Evolutionary conservation across 1,139 yeast species (phyloP).

Genomic region (Geotrichum histeridarum): DNA sequence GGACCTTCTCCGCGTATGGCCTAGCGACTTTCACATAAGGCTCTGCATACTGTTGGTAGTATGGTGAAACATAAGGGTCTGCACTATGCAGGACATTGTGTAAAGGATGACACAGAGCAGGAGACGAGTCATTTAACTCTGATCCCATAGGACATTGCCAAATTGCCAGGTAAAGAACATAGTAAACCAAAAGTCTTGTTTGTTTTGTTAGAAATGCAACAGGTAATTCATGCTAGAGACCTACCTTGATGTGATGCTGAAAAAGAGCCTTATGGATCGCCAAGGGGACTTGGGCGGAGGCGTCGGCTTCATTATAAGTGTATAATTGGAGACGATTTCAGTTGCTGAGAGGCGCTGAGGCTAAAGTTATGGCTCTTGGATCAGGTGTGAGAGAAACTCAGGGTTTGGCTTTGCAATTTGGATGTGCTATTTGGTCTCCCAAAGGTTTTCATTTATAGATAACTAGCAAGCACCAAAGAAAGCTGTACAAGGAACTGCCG

Average conservation of each 20-base stretch:
- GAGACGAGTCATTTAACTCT: slow-evolving; percentile 20
- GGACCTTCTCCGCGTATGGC: slow-evolving; percentile 25
- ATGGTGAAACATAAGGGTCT: slow-evolving; percentile 21
- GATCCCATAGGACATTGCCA: slow-evolving; percentile 30
- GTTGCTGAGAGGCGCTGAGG: too few species aligned
- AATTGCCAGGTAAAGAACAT: slow-evolving; percentile 27
- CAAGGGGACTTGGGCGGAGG: not conserved
- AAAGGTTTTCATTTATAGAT: too few species aligned
- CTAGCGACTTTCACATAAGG: slow-evolving; percentile 24
- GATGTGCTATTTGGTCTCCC: too few species aligned
- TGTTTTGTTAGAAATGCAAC: not conserved
- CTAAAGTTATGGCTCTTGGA: too few species aligned
- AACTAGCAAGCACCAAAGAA: too few species aligned
- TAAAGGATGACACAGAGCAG: slow-evolving; percentile 27
- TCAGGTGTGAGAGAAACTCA: too few species aligned
- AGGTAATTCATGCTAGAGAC: not conserved
- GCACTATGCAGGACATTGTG: slow-evolving; percentile 21
- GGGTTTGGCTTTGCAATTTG: too few species aligned
- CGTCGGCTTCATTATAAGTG: not conserved
- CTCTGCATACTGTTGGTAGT: slow-evolving; percentile 21
- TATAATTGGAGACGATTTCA: too few species aligned
- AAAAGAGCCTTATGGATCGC: not conserved
- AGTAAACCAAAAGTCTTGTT: slow-evolving; percentile 27
- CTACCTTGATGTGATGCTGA: not conserved
- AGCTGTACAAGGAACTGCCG: too few species aligned